Evolutionary conservation across 371 early-diverging fungal species (phyloP).

Genomic region (Blakeslea trispora): DNA sequence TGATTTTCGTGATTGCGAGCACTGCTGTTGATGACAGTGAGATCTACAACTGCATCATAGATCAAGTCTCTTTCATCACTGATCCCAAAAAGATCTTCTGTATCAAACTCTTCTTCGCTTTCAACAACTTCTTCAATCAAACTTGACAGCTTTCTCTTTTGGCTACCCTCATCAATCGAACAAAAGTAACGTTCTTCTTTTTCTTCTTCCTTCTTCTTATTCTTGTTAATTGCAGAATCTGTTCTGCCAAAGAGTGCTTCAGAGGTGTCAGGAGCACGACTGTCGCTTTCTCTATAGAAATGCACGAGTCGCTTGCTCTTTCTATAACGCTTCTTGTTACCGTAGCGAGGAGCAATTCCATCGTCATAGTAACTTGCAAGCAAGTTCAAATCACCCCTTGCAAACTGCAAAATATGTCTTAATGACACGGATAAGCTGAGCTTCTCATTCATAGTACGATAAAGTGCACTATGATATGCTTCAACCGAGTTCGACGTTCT

Average conservation of each 20-base stretch:
- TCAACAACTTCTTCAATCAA: slow-evolving; percentile 6
- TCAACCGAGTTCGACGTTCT: neutral
- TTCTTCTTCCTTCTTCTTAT: neutral
- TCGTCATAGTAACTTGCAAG: neutral
- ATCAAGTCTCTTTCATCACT: too few relatives aligned
- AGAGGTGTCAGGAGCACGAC: neutral
- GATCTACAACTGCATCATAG: too few relatives aligned
- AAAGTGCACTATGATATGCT: neutral
- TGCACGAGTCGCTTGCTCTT: neutral
- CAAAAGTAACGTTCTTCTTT: neutral
- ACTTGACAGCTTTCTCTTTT: too few relatives aligned
- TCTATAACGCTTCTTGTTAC: neutral
- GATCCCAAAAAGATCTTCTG: too few relatives aligned
- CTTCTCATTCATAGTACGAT: neutral
- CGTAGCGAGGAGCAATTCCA: neutral
- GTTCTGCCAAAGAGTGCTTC: neutral
- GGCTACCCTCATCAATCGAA: too few relatives aligned
- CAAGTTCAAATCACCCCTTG: neutral
- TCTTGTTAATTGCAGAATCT: neutral
- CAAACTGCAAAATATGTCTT: neutral
- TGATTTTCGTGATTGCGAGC: too few relatives aligned
- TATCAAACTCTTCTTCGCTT: too few relatives aligned
- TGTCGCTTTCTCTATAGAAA: neutral
- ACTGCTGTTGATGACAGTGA: too few relatives aligned
- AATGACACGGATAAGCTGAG: neutral